phyloP scores from a whole-genome alignment of 345 rosid species.

The Gossypium raimondii region DNA sequence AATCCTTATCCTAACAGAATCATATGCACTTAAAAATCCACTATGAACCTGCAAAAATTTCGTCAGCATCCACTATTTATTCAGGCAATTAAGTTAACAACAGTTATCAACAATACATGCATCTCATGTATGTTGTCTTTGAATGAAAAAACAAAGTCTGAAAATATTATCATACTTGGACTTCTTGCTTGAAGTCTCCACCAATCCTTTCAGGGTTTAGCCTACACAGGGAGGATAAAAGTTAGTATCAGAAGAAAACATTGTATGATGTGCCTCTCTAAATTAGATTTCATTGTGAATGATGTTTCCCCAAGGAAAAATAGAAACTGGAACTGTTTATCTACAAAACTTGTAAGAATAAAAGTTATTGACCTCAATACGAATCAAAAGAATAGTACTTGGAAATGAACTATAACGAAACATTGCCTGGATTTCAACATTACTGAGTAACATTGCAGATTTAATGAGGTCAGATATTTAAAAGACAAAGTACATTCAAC shows the following conservation, averaged over 20 bases:
- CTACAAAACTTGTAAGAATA: neutral
- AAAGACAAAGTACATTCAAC: neutral
- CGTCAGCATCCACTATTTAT: neutral
- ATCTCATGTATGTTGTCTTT: slow-evolving; percentile 5
- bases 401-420: neutral
- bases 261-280: neutral
- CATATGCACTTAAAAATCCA: slow-evolving; percentile 85
- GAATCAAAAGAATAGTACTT: neutral
- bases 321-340: neutral
- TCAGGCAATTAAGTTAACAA: slow-evolving; percentile 4
- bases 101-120: neutral
- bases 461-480: neutral
- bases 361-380: neutral
- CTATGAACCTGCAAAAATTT: slow-evolving; percentile 68
- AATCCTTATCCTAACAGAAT: slow-evolving; percentile 82
- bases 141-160: neutral
- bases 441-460: neutral
- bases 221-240: slow-evolving; percentile 30
- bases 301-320: neutral
- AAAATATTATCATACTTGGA: slow-evolving; percentile 49
- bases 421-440: slow-evolving; percentile 7
- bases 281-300: neutral
- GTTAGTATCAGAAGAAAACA: neutral
- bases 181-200: slow-evolving; percentile 91
- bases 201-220: slow-evolving; percentile 92